These are phyloP conservation scores for Coprinellus aureogranulatus DNA, from an alignment of 768 basidiomycete species.

Conservation along the genomic window DNA sequence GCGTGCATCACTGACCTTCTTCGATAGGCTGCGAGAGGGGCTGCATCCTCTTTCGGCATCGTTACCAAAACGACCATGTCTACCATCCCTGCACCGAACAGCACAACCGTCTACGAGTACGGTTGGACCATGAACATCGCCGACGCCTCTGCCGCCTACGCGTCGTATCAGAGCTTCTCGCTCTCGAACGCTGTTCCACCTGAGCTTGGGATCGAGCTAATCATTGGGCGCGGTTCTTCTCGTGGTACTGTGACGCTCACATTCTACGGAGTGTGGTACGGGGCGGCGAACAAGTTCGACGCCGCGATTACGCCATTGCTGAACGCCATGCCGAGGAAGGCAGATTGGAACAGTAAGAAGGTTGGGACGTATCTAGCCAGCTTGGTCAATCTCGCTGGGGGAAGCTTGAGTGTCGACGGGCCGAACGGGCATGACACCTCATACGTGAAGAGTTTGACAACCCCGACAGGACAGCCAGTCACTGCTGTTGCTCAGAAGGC, in stretches of 20 bases:
- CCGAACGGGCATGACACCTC: conserved; percentile 37
- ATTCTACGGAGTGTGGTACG: conserved; percentile 34
- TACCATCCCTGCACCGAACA: conserved; percentile 35
- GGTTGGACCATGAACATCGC: conserved; percentile 33
- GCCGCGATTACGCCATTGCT: conserved; percentile 30
- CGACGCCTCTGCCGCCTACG: conserved; percentile 30
- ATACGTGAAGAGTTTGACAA: conserved; percentile 43
- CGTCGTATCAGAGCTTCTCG: conserved; percentile 26
- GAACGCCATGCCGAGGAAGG: conserved; percentile 20
- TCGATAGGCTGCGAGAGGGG: conserved; percentile 37
- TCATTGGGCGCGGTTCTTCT: conserved; percentile 26
- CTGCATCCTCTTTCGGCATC: conserved; percentile 39
- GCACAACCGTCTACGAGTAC: conserved; percentile 35
- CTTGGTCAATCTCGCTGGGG: conserved; percentile 27
- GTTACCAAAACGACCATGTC: conserved; percentile 34
- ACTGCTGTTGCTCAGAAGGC: conserved; percentile 28
- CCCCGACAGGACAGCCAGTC: conserved; percentile 32
- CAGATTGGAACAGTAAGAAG: conserved; percentile 15
- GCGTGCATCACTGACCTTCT: too few species aligned
- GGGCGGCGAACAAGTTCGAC: conserved; percentile 19
- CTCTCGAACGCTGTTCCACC: conserved; percentile 27
- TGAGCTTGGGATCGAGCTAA: conserved; percentile 33
- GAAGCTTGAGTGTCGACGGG: conserved; percentile 12
- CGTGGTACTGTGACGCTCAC: conserved; percentile 28
- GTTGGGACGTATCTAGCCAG: conserved; percentile 32